These are phyloP conservation scores for Aspergillus flavus DNA, from an alignment of 2,329 filamentous ascomycete species.

Conservation along the genomic window DNA sequence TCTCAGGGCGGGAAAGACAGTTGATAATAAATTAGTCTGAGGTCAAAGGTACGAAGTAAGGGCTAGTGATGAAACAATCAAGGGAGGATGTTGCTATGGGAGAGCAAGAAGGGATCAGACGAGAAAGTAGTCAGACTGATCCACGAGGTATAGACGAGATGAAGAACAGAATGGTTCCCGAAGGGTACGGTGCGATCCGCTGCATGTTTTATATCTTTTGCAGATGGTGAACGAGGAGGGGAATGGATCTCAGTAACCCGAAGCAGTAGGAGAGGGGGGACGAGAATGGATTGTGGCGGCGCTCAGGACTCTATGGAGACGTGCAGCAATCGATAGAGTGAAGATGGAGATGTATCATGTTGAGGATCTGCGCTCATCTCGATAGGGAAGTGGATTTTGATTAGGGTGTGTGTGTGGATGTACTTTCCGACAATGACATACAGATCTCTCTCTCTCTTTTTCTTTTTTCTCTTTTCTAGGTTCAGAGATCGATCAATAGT, in stretches of 20 bases:
- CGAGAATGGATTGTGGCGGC: slow-evolving; percentile 13
- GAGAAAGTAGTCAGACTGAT: slow-evolving; percentile 20
- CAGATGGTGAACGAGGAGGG: slow-evolving; percentile 25
- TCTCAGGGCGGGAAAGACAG: neutral
- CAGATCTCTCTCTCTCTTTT: slow-evolving; percentile 14
- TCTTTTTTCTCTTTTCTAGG: neutral
- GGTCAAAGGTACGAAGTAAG: slow-evolving; percentile 1
- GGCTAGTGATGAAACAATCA: slow-evolving; percentile 14
- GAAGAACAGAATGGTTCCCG: slow-evolving; percentile 26
- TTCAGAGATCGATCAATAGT: neutral
- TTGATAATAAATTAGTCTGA: neutral
- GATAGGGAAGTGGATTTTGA: slow-evolving; percentile 21
- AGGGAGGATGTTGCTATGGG: slow-evolving; percentile 17
- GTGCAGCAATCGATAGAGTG: slow-evolving; percentile 17
- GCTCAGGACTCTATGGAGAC: slow-evolving; percentile 24
- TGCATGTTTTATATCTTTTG: slow-evolving; percentile 41
- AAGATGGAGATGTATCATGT: slow-evolving; percentile 16
- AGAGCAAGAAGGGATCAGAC: slow-evolving; percentile 9
- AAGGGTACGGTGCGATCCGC: slow-evolving; percentile 27
- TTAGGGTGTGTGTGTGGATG: slow-evolving; percentile 6
- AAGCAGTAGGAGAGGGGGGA: neutral
- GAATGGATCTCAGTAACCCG: slow-evolving; percentile 5
- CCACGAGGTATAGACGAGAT: slow-evolving; percentile 29
- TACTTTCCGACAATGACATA: slow-evolving; percentile 22
- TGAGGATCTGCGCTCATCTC: slow-evolving; percentile 22